Evolutionary conservation across 257 asterid genomes (phyloP).

Genomic region (Anisodus tanguticus): DNA sequence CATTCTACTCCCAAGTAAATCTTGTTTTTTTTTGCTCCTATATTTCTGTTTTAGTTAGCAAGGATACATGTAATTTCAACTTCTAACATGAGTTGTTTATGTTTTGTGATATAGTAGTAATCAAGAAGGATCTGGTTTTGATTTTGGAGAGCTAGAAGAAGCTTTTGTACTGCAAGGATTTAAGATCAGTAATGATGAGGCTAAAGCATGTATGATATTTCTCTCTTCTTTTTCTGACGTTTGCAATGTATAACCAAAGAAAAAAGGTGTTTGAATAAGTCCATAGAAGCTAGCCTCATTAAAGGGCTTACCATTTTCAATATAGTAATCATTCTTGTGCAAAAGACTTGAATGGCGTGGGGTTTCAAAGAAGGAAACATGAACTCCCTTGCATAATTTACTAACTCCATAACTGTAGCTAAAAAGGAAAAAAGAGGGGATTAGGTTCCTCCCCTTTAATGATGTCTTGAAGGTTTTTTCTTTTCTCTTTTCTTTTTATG

Average conservation of each 20-base stretch:
- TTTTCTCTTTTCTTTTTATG: slow-evolving; percentile 13
- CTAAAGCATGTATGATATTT: slow-evolving; percentile 64
- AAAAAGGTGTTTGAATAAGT: slow-evolving; percentile 47
- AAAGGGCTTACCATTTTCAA: slow-evolving; percentile 54
- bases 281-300: slow-evolving; percentile 32
- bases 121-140: slow-evolving; percentile 78
- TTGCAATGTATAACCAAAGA: slow-evolving; percentile 45
- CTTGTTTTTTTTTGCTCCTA: not conserved
- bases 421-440: slow-evolving; percentile 20
- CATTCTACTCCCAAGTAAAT: slow-evolving; percentile 22
- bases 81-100: slow-evolving; percentile 37
- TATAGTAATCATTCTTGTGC: slow-evolving; percentile 65
- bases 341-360: slow-evolving; percentile 71
- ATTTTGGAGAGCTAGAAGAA: slow-evolving; percentile 92
- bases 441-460: slow-evolving; percentile 43
- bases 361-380: slow-evolving; percentile 72
- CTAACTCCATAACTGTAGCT: slow-evolving; percentile 74
- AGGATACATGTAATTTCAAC: not conserved
- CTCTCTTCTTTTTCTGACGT: slow-evolving; percentile 53
- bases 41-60: not conserved
- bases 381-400: slow-evolving; percentile 64
- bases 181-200: slow-evolving; percentile 61
- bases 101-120: slow-evolving; percentile 31
- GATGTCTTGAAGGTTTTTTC: slow-evolving; percentile 23
- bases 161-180: slow-evolving; percentile 81